A percentile compares a stretch with the other conserved stretches of the same genome.
Evolutionary conservation across 768 basidiomycete genomes (phyloP).

Genomic region (Pulveroboletus ravenelii): DNA sequence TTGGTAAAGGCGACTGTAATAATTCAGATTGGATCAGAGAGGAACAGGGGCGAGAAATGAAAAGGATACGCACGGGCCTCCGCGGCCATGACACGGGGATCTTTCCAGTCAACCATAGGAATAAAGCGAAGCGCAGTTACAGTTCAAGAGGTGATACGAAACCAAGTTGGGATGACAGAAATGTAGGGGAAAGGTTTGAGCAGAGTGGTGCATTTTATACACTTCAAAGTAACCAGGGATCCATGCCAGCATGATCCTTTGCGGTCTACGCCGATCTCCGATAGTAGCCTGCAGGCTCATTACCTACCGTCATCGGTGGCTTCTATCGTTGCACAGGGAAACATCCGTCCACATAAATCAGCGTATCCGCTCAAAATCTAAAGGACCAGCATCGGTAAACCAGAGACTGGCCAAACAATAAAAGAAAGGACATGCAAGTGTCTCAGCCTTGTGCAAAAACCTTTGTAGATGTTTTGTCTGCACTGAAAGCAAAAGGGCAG

Average conservation of each 20-base stretch:
- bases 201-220: conserved; percentile 17
- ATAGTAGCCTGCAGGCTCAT: conserved; percentile 5
- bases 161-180: conserved; percentile 2
- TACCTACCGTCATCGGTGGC: conserved; percentile 15
- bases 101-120: conserved; percentile 26
- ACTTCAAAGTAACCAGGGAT: conserved; percentile 24
- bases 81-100: conserved; percentile 13
- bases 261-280: conserved; percentile 7
- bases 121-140: conserved; percentile 13
- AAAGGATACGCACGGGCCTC: conserved; percentile 22
- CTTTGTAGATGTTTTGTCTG: background rate
- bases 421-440: background rate
- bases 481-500: background rate
- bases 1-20: conserved; percentile 52
- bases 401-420: background rate
- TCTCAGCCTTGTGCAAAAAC: background rate
- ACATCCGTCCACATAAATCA: background rate
- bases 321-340: background rate
- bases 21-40: conserved; percentile 1
- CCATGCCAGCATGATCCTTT: conserved; percentile 3
- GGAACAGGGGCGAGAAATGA: background rate
- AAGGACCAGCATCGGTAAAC: background rate
- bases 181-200: conserved; percentile 2
- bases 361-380: background rate
- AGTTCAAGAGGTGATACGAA: conserved; percentile 8